These are phyloP conservation scores for Rhizopus sp. DNA, from an alignment of 371 early-diverging fungal genomes.

Conservation along the genomic window DNA sequence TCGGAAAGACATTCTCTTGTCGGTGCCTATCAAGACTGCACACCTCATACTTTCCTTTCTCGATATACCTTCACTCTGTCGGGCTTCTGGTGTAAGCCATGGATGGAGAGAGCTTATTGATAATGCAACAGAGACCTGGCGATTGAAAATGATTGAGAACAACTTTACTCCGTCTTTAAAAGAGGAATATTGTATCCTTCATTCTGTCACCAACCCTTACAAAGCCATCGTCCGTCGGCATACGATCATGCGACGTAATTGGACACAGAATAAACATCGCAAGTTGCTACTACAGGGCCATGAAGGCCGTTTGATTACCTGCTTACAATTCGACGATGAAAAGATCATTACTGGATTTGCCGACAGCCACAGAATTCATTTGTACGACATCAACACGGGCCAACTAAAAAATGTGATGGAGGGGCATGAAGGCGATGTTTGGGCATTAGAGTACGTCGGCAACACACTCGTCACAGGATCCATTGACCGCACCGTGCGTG, in stretches of 20 bases:
- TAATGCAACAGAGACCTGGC: slow-evolving; percentile 68
- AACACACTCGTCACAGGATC: slow-evolving; percentile 95
- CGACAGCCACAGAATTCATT: slow-evolving; percentile 86
- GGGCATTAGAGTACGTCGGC: slow-evolving; percentile 93
- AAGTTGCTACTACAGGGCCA: slow-evolving; percentile 82
- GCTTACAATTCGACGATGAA: slow-evolving; percentile 91
- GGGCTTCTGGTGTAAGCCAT: slow-evolving; percentile 78
- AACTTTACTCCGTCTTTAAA: slow-evolving; percentile 34
- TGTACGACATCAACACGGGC: slow-evolving; percentile 87
- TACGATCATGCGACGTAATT: slow-evolving; percentile 79
- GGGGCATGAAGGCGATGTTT: slow-evolving; percentile 98
- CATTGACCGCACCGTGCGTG: slow-evolving; percentile 94
- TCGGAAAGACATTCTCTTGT: slow-evolving; percentile 83
- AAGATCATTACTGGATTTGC: slow-evolving; percentile 88
- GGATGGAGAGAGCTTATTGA: slow-evolving; percentile 82
- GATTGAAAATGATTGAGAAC: slow-evolving; percentile 51
- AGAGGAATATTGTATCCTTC: slow-evolving; percentile 10
- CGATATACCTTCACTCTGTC: slow-evolving; percentile 78
- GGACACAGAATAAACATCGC: slow-evolving; percentile 74
- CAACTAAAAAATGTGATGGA: slow-evolving; percentile 63
- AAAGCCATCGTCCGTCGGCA: slow-evolving; percentile 81
- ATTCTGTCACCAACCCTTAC: slow-evolving; percentile 50
- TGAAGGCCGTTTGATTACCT: slow-evolving; percentile 84
- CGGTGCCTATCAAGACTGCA: slow-evolving; percentile 77
- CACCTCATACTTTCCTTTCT: slow-evolving; percentile 78